A percentile compares a stretch with the other conserved stretches of the same genome.
phyloP scores from a whole-genome alignment of 176 grass and related monocot genomes.

The Thalia dealbata region DNA sequence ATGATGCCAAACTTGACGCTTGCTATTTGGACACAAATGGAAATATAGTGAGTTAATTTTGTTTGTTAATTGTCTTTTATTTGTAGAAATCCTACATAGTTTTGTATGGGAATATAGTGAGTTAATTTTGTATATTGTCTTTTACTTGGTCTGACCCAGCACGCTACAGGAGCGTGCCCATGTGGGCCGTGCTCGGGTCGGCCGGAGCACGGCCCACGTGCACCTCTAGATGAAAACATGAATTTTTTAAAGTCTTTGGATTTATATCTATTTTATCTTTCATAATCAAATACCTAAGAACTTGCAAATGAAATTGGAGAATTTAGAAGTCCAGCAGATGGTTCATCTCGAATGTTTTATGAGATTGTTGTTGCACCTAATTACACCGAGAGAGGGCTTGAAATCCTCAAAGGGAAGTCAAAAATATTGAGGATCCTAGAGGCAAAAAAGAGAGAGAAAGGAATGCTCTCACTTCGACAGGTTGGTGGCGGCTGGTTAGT shows the following conservation, averaged over 20 bases:
- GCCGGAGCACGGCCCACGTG: too few relatives aligned
- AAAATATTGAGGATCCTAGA: slow-evolving; percentile 78
- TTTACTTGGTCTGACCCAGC: too few relatives aligned
- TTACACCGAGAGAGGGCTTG: slow-evolving; percentile 74
- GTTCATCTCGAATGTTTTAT: slow-evolving; percentile 75
- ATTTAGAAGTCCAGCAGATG: slow-evolving; percentile 66
- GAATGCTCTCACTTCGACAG: slow-evolving; percentile 62
- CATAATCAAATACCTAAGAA: slow-evolving; percentile 29
- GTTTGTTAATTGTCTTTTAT: neutral
- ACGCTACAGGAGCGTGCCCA: too few relatives aligned
- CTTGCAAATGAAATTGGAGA: slow-evolving; percentile 86
- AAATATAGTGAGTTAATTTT: slow-evolving; percentile 44
- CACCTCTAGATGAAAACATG: neutral
- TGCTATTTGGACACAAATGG: slow-evolving; percentile 43
- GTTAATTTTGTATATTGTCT: too few relatives aligned
- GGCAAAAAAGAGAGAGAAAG: slow-evolving; percentile 58
- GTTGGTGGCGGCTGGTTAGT: slow-evolving; percentile 70
- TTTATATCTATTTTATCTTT: slow-evolving; percentile 1
- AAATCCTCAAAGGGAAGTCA: slow-evolving; percentile 74
- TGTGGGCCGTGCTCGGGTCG: too few relatives aligned
- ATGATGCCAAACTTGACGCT: slow-evolving; percentile 41
- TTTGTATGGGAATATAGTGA: too few relatives aligned
- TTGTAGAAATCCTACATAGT: neutral
- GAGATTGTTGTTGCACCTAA: slow-evolving; percentile 78
- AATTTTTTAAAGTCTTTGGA: neutral